These are phyloP conservation scores for Talaromyces nanjingensis DNA, from an alignment of 495 filamentous ascomycete species.

Conservation along the genomic window DNA sequence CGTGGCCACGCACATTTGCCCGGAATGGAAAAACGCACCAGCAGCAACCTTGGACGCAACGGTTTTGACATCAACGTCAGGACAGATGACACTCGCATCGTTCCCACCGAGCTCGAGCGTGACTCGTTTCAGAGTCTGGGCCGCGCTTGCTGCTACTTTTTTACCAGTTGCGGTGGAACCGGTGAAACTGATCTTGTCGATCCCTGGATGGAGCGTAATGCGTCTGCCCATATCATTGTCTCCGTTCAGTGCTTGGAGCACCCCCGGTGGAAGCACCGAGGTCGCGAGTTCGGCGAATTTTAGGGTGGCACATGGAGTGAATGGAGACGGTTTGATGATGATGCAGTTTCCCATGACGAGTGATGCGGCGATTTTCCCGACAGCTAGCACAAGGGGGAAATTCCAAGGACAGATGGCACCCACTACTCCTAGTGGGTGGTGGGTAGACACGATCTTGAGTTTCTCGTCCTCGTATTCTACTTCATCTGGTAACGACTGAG, in stretches of 20 bases:
- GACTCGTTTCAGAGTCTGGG: no score
- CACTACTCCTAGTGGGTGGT: no score
- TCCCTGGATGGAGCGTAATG: conserved; percentile 46
- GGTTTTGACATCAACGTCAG: no score
- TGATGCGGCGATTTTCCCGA: conserved; percentile 47
- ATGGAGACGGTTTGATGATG: conserved; percentile 57
- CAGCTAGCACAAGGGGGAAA: conserved; percentile 46
- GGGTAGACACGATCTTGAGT: no score
- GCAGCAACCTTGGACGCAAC: no score
- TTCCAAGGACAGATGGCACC: conserved; percentile 45
- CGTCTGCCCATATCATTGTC: conserved; percentile 51
- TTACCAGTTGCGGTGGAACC: conserved; percentile 60
- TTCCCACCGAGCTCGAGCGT: no score
- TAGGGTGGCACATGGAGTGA: conserved; percentile 58
- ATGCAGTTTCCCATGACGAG: conserved; percentile 56
- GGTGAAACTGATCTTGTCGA: conserved; percentile 66
- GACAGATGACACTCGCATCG: no score
- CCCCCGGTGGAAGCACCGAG: conserved; percentile 55
- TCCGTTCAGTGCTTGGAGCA: conserved; percentile 61
- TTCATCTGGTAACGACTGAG: no score
- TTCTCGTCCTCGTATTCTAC: no score
- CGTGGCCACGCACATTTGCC: no score
- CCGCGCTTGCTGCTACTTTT: conserved; percentile 28
- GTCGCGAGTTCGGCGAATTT: conserved; percentile 57
- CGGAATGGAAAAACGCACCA: no score